Percentiles rank a stretch among this genome's conserved stretches.
These are phyloP conservation scores for Perkinsus marinus DNA, from an alignment of 169 alveolate genomes.

Conservation along the genomic window DNA sequence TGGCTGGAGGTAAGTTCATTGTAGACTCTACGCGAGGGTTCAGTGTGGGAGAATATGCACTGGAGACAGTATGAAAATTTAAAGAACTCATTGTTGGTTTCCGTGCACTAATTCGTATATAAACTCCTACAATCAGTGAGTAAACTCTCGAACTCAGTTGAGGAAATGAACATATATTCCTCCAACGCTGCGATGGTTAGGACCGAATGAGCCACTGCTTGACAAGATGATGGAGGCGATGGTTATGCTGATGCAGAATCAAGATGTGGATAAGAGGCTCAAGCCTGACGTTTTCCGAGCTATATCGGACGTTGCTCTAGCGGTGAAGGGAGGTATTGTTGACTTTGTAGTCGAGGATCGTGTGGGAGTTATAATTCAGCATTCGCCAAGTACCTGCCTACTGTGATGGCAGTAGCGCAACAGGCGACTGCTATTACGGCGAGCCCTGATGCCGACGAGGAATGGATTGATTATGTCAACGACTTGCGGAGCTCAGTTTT, in stretches of 20 bases:
- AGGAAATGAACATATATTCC: no score
- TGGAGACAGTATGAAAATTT: no score
- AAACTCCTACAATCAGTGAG: no score
- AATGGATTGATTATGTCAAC: slow-evolving; percentile 60
- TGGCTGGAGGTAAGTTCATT: not conserved
- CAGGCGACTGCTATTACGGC: slow-evolving; percentile 59
- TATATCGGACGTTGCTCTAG: not conserved
- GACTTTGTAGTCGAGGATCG: not conserved
- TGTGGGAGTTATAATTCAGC: not conserved
- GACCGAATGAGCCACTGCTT: not conserved
- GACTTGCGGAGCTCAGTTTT: slow-evolving; percentile 59
- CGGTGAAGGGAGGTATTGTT: slow-evolving; percentile 36
- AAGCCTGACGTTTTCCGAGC: not conserved
- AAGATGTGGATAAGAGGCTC: not conserved
- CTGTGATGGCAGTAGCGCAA: slow-evolving; percentile 44
- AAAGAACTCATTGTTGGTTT: no score
- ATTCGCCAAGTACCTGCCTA: slow-evolving; percentile 36
- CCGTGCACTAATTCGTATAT: no score
- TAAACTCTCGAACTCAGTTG: no score
- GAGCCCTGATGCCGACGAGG: slow-evolving; percentile 64
- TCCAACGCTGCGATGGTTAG: no score
- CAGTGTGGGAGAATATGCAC: no score
- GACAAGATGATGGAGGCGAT: not conserved
- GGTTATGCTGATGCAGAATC: not conserved
- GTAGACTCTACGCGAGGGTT: no score